Evolutionary conservation across 106 monocot genomes (phyloP).

Genomic region (Dendrobium chrysotoxum): DNA sequence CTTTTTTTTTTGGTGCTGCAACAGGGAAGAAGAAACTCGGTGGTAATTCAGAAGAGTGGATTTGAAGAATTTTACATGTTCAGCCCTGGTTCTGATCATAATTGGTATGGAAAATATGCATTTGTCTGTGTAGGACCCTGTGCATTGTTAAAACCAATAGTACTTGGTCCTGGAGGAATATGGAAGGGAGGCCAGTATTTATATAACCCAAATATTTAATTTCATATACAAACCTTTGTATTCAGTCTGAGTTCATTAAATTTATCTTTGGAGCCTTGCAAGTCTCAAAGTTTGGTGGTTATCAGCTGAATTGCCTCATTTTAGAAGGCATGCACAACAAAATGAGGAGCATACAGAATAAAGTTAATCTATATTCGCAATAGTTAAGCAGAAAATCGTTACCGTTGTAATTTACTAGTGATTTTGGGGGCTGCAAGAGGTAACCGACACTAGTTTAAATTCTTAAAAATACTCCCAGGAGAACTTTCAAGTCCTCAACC

Average conservation of each 20-base stretch:
- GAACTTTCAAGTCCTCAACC: too few species aligned
- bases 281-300: too few species aligned
- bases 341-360: too few species aligned
- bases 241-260: not conserved
- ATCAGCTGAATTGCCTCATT: too few species aligned
- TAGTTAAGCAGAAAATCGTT: too few species aligned
- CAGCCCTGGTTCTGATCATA: conserved; percentile 56
- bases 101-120: conserved; percentile 60
- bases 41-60: conserved; percentile 36
- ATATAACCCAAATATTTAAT: conserved; percentile 52
- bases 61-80: conserved; percentile 53
- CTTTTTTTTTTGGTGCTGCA: not conserved
- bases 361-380: too few species aligned
- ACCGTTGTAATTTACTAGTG: too few species aligned
- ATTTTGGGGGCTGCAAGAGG: too few species aligned
- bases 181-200: conserved; percentile 56
- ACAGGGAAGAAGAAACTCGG: conserved; percentile 66
- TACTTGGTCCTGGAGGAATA: conserved; percentile 29
- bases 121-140: conserved; percentile 45
- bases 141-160: conserved; percentile 26
- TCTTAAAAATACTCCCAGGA: too few species aligned
- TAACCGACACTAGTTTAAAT: too few species aligned
- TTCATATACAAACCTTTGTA: not conserved
- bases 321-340: too few species aligned
- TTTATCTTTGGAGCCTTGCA: not conserved